Evolutionary conservation across 2,329 filamentous ascomycete species (phyloP).

Genomic region (Epichloe bromicola): DNA sequence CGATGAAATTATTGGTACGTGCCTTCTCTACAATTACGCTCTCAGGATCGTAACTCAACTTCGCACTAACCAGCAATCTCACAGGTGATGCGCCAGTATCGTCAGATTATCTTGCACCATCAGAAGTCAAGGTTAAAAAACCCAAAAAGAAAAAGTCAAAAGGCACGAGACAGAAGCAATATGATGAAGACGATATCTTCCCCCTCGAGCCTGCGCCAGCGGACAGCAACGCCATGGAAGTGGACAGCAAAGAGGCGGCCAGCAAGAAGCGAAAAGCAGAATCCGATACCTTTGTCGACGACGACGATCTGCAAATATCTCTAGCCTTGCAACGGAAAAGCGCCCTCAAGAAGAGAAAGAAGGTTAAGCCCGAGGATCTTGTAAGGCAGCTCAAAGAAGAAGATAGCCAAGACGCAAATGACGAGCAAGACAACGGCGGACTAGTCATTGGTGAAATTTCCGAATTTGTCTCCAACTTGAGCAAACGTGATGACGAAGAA

Average conservation of each 20-base stretch:
- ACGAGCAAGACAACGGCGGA: constrained; percentile 32
- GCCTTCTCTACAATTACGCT: background rate
- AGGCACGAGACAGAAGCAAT: constrained; percentile 54
- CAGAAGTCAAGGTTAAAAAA: constrained; percentile 86
- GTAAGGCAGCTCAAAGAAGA: constrained; percentile 65
- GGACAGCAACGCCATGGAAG: constrained; percentile 53
- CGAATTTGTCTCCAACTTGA: constrained; percentile 81
- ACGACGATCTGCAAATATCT: constrained; percentile 82
- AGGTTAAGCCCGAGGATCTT: constrained; percentile 72
- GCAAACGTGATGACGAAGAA: constrained; percentile 48
- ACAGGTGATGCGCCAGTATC: constrained; percentile 23
- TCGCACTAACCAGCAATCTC: background rate
- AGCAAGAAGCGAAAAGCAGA: constrained; percentile 52
- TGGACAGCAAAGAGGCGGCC: constrained; percentile 45
- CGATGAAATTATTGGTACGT: constrained; percentile 55
- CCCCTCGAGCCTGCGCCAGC: constrained; percentile 24
- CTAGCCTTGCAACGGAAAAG: constrained; percentile 71
- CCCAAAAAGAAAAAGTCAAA: constrained; percentile 88
- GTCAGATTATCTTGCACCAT: constrained; percentile 81
- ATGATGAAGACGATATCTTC: constrained; percentile 51
- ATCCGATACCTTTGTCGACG: constrained; percentile 65
- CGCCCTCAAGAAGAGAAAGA: constrained; percentile 86
- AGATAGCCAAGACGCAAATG: constrained; percentile 30
- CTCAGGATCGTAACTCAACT: background rate
- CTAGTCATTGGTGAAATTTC: constrained; percentile 93